Conservation (phyloP, 805 yeast genomes). For the Saturnispora serradocipensis region DNA sequence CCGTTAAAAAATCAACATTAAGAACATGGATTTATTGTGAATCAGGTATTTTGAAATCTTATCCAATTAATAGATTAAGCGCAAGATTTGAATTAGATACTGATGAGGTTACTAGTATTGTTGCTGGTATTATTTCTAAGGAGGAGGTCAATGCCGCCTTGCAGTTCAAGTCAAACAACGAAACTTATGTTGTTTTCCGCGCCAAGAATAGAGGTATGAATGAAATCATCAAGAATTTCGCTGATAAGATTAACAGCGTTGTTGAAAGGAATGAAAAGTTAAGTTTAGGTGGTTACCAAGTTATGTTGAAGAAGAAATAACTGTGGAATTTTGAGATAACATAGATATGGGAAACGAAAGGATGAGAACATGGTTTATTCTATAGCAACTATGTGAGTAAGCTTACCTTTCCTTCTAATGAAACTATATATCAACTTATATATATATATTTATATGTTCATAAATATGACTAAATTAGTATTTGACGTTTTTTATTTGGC, state of each 20-base stretch:
- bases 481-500: not conserved
- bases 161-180: slow-evolving; percentile 52
- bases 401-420: not conserved
- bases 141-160: slow-evolving; percentile 73
- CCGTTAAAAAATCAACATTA: slow-evolving; percentile 82
- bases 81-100: slow-evolving; percentile 55
- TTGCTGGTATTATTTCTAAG: slow-evolving; percentile 65
- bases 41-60: slow-evolving; percentile 64
- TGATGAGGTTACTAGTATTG: slow-evolving; percentile 48
- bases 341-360: not conserved
- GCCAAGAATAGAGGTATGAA: slow-evolving; percentile 72
- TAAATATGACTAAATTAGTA: not conserved
- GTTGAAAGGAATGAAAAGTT: slow-evolving; percentile 81
- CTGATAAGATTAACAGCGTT: slow-evolving; percentile 69
- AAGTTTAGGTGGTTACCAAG: slow-evolving; percentile 64
- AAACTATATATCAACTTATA: not conserved
- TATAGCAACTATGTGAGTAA: not conserved
- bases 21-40: slow-evolving; percentile 87
- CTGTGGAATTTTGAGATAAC: not conserved
- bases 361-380: not conserved
- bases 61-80: slow-evolving; percentile 60
- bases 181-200: slow-evolving; percentile 66
- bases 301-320: slow-evolving; percentile 13
- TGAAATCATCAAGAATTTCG: slow-evolving; percentile 75
- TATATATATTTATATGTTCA: not conserved